Base-by-base conservation (phyloP, 1,284 basidiomycete species). In the Caloboletus firmus region DNA sequence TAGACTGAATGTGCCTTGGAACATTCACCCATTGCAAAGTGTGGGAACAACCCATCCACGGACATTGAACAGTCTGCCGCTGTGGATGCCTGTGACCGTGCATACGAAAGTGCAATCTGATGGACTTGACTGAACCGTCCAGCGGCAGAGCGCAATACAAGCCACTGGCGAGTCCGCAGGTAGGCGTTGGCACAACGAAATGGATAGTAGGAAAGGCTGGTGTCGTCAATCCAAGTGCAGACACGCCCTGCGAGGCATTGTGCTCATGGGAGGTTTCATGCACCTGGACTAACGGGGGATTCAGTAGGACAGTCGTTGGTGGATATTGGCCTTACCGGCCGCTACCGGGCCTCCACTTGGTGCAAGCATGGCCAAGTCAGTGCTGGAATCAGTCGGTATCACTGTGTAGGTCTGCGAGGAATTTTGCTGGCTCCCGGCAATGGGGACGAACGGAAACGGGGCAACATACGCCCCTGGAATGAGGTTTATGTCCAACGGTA, bases 1-100 rank as follows among this genome's bases (percentile, higher is more conserved):
- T n/a, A 6, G 49, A 49, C 28, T 30, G 52, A 22, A 62, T 52
- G n/a, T 63, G 58, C 40, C 65, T 63, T 9, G 48, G 34, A 1
- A 61, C 45, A 17, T 59, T 67, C 40, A 45, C 44, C 62, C 51
- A 51, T 35, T 42, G 40, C 30, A 59, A 36, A 12, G 17, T 37
- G n/a, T 41, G n/a, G 1, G 40, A 28, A 40, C 59, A 59, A 2
- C 50, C 49, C 20, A 11, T 18, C 57, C 62, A 65, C 5, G 57
- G 60, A 26, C 53, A 65, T 11, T n/a, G 49, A 18, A 51, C 50
- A 22, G 5, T 7, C 44, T 45, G 46, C 13, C 34, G 47, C n/a
- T 45, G 48, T 0, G 24, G 26, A 17, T 67, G 50, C 30, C 31
- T 35, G 13, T 64, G 36, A 8, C 59, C 42, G 26, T 55, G 49